Conservation (phyloP, 1,139 yeast genomes). For the Taphrina pruni region DNA sequence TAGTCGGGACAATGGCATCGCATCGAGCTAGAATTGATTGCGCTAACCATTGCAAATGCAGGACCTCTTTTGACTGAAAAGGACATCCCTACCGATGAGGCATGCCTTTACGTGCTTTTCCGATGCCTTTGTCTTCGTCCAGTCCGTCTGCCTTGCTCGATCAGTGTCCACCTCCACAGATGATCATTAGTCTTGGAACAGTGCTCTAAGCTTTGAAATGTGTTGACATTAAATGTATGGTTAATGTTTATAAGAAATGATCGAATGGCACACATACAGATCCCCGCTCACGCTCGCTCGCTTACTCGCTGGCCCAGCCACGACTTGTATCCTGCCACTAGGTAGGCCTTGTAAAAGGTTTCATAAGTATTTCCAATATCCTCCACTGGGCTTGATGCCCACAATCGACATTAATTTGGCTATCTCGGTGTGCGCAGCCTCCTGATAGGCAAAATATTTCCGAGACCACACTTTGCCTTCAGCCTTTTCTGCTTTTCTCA, state of each 20-base stretch:
- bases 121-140: not conserved
- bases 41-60: not conserved
- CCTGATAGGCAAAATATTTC: conserved; percentile 66
- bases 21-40: not conserved
- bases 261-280: not conserved
- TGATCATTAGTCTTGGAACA: not conserved
- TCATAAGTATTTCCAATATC: conserved; percentile 24
- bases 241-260: too few relatives aligned
- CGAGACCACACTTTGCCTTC: conserved; percentile 69
- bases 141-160: not conserved
- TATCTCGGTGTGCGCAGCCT: conserved; percentile 4
- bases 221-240: not conserved
- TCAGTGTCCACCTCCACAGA: too few relatives aligned
- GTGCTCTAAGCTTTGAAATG: not conserved
- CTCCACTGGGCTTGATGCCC: conserved; percentile 12
- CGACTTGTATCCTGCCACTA: not conserved
- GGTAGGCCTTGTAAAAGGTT: not conserved
- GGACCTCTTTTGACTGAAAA: not conserved
- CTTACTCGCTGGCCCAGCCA: not conserved
- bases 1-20: not conserved
- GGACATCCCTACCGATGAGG: too few relatives aligned
- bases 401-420: conserved; percentile 7
- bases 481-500: conserved; percentile 72
- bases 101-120: not conserved
- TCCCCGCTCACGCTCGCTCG: conserved; percentile 10